Percentiles rank a stretch among this genome's conserved stretches.
These are phyloP conservation scores for Sanghuangporus baumii DNA, from an alignment of 1,284 basidiomycete species.

Conservation along the genomic window DNA sequence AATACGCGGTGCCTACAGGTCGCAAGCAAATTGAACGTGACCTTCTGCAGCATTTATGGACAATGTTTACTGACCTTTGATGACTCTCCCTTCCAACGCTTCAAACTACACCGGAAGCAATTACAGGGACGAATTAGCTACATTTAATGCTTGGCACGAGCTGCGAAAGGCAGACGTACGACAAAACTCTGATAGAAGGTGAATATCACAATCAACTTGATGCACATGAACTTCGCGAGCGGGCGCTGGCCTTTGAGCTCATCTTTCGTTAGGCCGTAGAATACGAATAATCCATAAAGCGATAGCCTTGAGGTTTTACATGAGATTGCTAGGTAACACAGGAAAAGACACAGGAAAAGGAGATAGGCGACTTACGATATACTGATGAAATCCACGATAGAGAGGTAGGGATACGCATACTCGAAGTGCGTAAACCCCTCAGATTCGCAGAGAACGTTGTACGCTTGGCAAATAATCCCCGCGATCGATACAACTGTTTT, in stretches of 20 bases:
- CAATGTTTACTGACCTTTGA: constrained; percentile 39
- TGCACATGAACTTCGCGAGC: constrained; percentile 75
- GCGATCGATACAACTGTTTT: constrained; percentile 51
- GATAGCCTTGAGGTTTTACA: constrained; percentile 46
- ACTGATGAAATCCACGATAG: constrained; percentile 67
- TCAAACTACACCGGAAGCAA: constrained; percentile 40
- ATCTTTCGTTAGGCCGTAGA: constrained; percentile 74
- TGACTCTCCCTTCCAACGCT: constrained; percentile 53
- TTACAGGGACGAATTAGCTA: not conserved
- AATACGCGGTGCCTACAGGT: constrained; percentile 58
- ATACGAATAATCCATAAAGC: constrained; percentile 74
- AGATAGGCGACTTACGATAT: constrained; percentile 51
- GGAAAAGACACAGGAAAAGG: not conserved
- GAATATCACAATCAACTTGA: constrained; percentile 84
- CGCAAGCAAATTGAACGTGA: not conserved
- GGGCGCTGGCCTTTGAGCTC: constrained; percentile 74
- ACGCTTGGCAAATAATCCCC: constrained; percentile 69
- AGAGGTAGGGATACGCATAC: constrained; percentile 53
- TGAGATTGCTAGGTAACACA: not conserved
- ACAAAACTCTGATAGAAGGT: constrained; percentile 77
- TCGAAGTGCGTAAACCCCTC: constrained; percentile 62
- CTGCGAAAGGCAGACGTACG: constrained; percentile 29
- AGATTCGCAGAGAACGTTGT: constrained; percentile 60
- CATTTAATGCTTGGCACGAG: not conserved
- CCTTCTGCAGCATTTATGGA: not conserved